Evolutionary conservation across 1,139 yeast genomes (phyloP), one percentile per base, ranked within the genome.

Genomic region (Blastobotrys capitulatus): DNA sequence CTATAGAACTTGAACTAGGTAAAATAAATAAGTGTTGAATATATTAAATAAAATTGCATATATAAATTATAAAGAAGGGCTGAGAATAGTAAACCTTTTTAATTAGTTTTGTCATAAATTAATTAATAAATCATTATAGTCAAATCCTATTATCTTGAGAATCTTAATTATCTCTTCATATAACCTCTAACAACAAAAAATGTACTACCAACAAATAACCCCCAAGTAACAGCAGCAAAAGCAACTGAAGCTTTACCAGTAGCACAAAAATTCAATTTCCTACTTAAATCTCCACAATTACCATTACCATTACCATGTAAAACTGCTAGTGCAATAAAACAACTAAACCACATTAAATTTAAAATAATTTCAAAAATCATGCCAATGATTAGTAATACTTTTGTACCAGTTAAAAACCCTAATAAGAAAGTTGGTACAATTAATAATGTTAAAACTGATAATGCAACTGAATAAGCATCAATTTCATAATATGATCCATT

Each of bases 221-320:
- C 42, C 47, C 47, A 44, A 18, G 32, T 16, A 10, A 36, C 29
- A 4, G 47, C 47, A 2, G 38, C 47, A 37, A 44, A 31, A n/a
- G 47, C 47, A 2, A 42, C 47, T 9, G 47, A 25, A 7, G 47
- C 41, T 27, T 44, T 44, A 3, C 47, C 47, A n/a, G 12, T 13
- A 9, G 27, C 38, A 29, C 47, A 44, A 18, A 12, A 44, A 27
- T 44, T 38, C 2, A 37, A 29, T 2, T 37, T n/a, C n/a, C n/a
- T n/a, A n/a, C n/a, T 20, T n/a, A 32, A 8, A 9, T 13, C 12
- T 13, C 29, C 29, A n/a, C n/a, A n/a, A 9, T 34, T n/a, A 18
- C 46, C 25, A 8, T 20, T 2, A 8, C 31, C 25, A 8, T 36
- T 27, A 5, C 42, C 42, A 38, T 44, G 47, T 5, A 27, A 27